A percentile compares a stretch with the other conserved stretches of the same genome.
Conservation (phyloP, 805 yeast species). For the Wickerhamomyces queroliae region DNA sequence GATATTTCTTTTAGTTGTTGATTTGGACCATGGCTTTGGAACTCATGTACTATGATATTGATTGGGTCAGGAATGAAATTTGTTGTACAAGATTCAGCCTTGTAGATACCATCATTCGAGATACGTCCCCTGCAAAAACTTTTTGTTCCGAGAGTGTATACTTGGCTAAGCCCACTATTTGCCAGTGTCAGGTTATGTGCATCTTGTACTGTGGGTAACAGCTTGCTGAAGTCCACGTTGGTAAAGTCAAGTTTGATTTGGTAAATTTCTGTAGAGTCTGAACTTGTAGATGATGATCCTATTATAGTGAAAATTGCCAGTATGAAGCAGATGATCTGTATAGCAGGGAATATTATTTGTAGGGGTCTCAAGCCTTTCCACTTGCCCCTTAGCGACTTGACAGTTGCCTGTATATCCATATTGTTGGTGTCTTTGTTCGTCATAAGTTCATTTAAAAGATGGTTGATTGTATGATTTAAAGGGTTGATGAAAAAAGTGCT, state of each 20-base stretch:
- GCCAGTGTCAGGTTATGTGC: not conserved
- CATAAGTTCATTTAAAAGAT: no score
- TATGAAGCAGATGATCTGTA: not conserved
- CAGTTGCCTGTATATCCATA: no score
- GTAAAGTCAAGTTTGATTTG: not conserved
- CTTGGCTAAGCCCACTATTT: not conserved
- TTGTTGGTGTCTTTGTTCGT: no score
- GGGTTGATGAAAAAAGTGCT: not conserved
- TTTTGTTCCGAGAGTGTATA: not conserved
- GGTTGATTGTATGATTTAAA: no score
- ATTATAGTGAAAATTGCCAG: not conserved
- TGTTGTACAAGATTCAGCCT: not conserved
- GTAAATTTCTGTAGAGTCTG: not conserved
- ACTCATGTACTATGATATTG: not conserved
- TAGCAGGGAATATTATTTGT: no score
- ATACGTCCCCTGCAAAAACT: not conserved
- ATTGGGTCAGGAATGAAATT: not conserved
- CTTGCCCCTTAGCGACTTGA: no score
- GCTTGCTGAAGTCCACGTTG: not conserved
- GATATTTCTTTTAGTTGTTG: no score
- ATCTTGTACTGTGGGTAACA: not conserved
- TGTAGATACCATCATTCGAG: not conserved
- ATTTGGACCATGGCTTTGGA: not conserved
- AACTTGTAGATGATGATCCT: not conserved
- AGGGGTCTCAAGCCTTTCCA: no score